A percentile compares a stretch with the other conserved stretches of the same genome.
Conservation (phyloP, 352 stramenopile genomes). For the Pythium aphanidermatum region DNA sequence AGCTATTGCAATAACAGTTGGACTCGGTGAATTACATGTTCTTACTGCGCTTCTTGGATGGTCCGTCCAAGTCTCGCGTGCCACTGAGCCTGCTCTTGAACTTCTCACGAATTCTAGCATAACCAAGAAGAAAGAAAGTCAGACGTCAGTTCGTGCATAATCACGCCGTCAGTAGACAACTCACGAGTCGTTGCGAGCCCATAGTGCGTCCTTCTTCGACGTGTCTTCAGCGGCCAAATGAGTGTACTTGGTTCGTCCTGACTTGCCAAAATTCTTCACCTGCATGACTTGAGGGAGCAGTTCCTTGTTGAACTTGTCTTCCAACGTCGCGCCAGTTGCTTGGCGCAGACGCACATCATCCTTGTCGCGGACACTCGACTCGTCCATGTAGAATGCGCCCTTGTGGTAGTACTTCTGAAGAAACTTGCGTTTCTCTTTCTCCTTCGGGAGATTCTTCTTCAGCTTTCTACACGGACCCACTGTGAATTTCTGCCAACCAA, state of each 20-base stretch:
- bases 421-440: conserved; percentile 90
- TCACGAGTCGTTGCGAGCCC: conserved; percentile 63
- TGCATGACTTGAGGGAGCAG: conserved; percentile 95
- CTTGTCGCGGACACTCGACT: conserved; percentile 84
- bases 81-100: conserved; percentile 68
- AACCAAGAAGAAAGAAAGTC: conserved; percentile 10
- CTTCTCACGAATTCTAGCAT: conserved; percentile 80
- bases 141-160: no score
- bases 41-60: conserved; percentile 58
- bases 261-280: conserved; percentile 97
- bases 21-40: conserved; percentile 16
- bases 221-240: conserved; percentile 98
- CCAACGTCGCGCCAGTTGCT: conserved; percentile 82
- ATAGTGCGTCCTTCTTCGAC: conserved; percentile 70
- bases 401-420: conserved; percentile 99
- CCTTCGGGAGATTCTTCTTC: conserved; percentile 72
- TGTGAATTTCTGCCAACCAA: no score
- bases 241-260: conserved; percentile 97
- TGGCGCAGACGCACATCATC: conserved; percentile 91
- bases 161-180: no score
- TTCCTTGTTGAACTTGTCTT: conserved; percentile 93
- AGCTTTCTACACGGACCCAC: conserved; percentile 53
- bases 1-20: neutral
- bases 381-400: conserved; percentile 97
- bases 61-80: conserved; percentile 59